Base-by-base conservation (phyloP, 1,284 basidiomycete species). In the Cerioporus squamosus region DNA sequence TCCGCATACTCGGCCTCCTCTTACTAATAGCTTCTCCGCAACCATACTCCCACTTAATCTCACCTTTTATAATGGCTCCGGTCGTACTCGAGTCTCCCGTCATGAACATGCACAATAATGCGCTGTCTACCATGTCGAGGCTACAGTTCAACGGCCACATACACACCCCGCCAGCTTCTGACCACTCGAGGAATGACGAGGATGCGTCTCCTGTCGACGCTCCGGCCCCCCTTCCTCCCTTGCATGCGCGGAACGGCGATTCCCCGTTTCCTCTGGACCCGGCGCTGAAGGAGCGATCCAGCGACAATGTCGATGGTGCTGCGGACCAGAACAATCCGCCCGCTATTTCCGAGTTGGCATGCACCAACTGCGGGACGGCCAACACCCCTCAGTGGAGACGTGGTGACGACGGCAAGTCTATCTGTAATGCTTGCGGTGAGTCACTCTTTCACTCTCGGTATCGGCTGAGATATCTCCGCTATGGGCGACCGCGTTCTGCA, bases 361-460 rank as follows among this genome's bases (percentile, higher is more conserved):
- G 90, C 71, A 79, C 83, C 49, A 90, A 88, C 72, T 91, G 91
- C 74, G 86, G 84, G 22, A 88, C 88, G 17, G 78, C 81, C 17
- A 86, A 86, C 57, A 93, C 92, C 51, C 91, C 92, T 47, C 82
- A 93, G 15, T 94, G 92, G 92, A 79, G 91, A 66, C 82, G 91
- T 66, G 91, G 92, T 70, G 78, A 83, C 48, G 87, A 91, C 71
- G 92, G 92, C 55, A 89, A 88, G 71, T 83, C 88, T 42, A 84
- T 93, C 68, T 94, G 92, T 77, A 94, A 94, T 73, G 90, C 91
- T 55, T 94, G 92, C 75, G 92, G 92, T 93, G 73, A 86, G 91
- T 80, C 36, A 70, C 52, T 62, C 61, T 66, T 61, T 64, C 59
- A 66, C 68, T 62, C 63, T 69, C 64, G 65, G 70, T 70, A 74